Evolutionary conservation across 192 early-diverging fungal species (phyloP).

Genomic region (Dimargaris cristalligena): DNA sequence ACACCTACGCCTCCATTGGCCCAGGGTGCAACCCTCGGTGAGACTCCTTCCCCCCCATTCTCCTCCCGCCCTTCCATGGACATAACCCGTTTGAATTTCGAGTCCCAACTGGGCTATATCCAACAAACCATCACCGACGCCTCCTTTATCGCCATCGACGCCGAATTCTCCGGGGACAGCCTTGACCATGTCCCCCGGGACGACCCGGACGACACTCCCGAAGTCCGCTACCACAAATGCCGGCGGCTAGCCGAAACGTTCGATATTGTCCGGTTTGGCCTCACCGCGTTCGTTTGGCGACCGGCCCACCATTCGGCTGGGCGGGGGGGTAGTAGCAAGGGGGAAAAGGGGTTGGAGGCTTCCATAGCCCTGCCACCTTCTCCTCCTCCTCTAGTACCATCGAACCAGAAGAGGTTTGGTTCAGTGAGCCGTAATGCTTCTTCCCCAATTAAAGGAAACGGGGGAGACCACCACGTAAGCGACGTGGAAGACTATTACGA

Average conservation of each 20-base stretch:
- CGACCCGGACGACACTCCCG: conserved; percentile 23
- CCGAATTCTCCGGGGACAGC: conserved; percentile 57
- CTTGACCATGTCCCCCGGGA: neutral
- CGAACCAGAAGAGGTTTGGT: no score
- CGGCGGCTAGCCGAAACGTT: conserved; percentile 28
- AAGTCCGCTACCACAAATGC: conserved; percentile 42
- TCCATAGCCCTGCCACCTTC: neutral
- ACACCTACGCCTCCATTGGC: no score
- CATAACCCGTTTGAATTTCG: conserved; percentile 28
- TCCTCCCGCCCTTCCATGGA: conserved; percentile 6
- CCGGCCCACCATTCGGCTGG: no score
- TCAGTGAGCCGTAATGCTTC: no score
- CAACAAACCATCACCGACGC: conserved; percentile 39
- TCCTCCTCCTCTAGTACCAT: neutral
- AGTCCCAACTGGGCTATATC: conserved; percentile 37
- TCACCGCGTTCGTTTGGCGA: conserved; percentile 63
- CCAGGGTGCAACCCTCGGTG: no score
- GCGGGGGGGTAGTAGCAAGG: no score
- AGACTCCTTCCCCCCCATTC: no score
- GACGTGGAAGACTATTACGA: conserved; percentile 43
- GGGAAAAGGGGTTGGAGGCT: no score
- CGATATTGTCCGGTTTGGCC: conserved; percentile 59
- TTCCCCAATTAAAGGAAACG: no score
- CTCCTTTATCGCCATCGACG: conserved; percentile 66
- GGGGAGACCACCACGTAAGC: neutral